A percentile compares a stretch with the other conserved stretches of the same genome.
phyloP scores from a whole-genome alignment of 805 yeast species.

The Zygosaccharomyces bailii region DNA sequence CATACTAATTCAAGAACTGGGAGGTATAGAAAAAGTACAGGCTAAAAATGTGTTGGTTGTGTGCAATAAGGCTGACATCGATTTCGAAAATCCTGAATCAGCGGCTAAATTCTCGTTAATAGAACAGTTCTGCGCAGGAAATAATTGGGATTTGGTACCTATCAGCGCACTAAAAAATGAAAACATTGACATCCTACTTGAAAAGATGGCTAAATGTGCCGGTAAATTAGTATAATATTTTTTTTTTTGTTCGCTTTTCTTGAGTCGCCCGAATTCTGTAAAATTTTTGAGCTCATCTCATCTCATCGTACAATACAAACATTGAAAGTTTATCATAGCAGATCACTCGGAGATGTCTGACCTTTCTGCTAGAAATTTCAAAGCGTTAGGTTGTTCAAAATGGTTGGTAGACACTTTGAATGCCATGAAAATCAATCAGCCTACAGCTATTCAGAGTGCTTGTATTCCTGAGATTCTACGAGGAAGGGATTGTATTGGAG shows the following conservation, averaged over 20 bases:
- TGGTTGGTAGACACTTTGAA: conserved; percentile 82
- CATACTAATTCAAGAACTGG: conserved; percentile 61
- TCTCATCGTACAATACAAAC: conserved; percentile 8
- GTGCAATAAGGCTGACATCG: conserved; percentile 91
- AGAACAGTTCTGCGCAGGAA: conserved; percentile 41
- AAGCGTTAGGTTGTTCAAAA: conserved; percentile 68
- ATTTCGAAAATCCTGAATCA: conserved; percentile 37
- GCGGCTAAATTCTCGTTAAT: conserved; percentile 47
- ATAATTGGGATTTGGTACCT: conserved; percentile 71
- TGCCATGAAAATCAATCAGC: conserved; percentile 77
- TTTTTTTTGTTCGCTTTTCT: not conserved
- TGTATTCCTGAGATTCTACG: conserved; percentile 83
- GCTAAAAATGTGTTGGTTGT: conserved; percentile 67
- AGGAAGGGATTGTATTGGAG: conserved; percentile 90
- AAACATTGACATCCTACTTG: conserved; percentile 66
- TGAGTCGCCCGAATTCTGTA: conserved; percentile 1
- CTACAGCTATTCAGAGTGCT: conserved; percentile 82
- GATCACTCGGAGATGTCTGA: conserved; percentile 12
- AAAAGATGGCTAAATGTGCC: conserved; percentile 60
- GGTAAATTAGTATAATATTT: conserved; percentile 4
- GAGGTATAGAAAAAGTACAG: conserved; percentile 56
- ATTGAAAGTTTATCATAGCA: not conserved
- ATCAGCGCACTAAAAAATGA: conserved; percentile 75
- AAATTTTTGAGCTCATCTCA: conserved; percentile 16
- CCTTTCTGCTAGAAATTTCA: conserved; percentile 38